These are phyloP conservation scores for Niebla homalea DNA, from an alignment of 495 filamentous ascomycete genomes.

Conservation along the genomic window DNA sequence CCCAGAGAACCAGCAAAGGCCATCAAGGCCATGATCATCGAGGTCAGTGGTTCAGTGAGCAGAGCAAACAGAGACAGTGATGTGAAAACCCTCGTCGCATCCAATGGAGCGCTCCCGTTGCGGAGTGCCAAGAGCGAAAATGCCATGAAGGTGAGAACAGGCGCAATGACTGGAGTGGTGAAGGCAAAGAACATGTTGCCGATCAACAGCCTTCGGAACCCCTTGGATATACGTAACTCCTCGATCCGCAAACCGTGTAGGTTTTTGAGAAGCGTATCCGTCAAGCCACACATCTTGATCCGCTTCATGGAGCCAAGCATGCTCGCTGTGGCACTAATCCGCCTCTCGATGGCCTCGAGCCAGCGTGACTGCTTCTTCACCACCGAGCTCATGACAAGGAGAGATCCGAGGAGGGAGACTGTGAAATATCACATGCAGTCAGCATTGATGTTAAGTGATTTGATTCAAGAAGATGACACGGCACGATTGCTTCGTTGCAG, in stretches of 20 bases:
- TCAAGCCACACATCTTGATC: conserved; percentile 50
- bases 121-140: conserved; percentile 37
- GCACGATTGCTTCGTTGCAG: conserved; percentile 1
- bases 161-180: conserved; percentile 30
- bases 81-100: conserved; percentile 41
- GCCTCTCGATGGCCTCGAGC: conserved; percentile 38
- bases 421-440: conserved; percentile 3
- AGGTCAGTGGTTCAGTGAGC: conserved; percentile 40
- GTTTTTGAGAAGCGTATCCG: conserved; percentile 23
- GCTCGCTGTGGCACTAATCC: conserved; percentile 35
- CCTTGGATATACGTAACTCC: conserved; percentile 43
- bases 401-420: conserved; percentile 27
- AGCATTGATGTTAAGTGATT: no score
- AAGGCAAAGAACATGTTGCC: conserved; percentile 39
- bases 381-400: conserved; percentile 32
- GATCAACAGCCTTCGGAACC: conserved; percentile 40
- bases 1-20: conserved; percentile 39
- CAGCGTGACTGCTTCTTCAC: conserved; percentile 36
- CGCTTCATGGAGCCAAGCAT: conserved; percentile 46
- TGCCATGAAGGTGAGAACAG: conserved; percentile 38
- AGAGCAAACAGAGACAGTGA: conserved; percentile 48
- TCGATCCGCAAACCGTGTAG: conserved; percentile 40
- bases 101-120: conserved; percentile 28
- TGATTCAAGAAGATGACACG: no score
- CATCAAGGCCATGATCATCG: conserved; percentile 44